Conservation (phyloP, 2,329 filamentous ascomycete species). For the Claviceps digitariae region DNA sequence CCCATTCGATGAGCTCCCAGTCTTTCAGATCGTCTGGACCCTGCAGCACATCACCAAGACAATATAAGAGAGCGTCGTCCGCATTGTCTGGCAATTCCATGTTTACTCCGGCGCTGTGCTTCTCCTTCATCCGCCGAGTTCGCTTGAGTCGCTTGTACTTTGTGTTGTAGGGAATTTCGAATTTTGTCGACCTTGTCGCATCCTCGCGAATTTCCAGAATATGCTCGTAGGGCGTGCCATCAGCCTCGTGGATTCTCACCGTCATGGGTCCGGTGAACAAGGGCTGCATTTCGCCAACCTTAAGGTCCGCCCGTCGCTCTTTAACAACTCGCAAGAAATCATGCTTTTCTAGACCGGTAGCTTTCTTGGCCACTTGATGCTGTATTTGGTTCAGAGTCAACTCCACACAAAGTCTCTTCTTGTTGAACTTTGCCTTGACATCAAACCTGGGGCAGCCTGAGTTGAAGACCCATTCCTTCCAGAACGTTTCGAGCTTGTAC, state of each 20-base stretch:
- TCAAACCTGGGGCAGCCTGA: constrained; percentile 81
- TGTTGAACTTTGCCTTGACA: constrained; percentile 86
- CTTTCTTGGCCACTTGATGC: constrained; percentile 28
- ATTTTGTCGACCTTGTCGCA: constrained; percentile 57
- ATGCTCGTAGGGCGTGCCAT: constrained; percentile 95
- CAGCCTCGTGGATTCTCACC: constrained; percentile 92
- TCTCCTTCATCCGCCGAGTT: constrained; percentile 69
- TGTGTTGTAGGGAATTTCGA: constrained; percentile 96
- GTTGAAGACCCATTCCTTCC: constrained; percentile 82
- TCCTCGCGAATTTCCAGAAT: constrained; percentile 91
- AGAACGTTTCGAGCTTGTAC: constrained; percentile 77
- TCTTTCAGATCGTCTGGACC: constrained; percentile 65
- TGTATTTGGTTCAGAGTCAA: constrained; percentile 75
- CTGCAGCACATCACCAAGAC: constrained; percentile 80
- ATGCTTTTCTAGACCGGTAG: constrained; percentile 44
- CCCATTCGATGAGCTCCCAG: constrained; percentile 84
- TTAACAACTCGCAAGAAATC: constrained; percentile 78
- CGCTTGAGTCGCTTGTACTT: constrained; percentile 97
- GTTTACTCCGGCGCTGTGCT: constrained; percentile 41
- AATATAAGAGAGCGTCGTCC: constrained; percentile 78
- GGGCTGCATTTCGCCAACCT: constrained; percentile 55
- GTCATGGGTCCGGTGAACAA: constrained; percentile 95
- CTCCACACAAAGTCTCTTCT: constrained; percentile 91
- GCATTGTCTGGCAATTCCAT: constrained; percentile 49
- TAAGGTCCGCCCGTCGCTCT: constrained; percentile 59